Evolutionary conservation across 192 early-diverging fungal species (phyloP).

Genomic region (Spinellus fusiger): DNA sequence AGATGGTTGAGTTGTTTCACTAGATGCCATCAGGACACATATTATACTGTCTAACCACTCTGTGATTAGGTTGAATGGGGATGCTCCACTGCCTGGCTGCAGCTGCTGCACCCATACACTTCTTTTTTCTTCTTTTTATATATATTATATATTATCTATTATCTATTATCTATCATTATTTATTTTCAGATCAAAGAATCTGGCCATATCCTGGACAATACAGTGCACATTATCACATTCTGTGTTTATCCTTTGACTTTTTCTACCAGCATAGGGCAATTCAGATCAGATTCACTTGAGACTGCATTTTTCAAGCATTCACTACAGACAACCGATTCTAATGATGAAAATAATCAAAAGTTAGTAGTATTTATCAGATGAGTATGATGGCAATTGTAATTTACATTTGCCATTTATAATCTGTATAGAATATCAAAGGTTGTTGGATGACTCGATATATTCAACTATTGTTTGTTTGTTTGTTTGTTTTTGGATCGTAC

Average conservation of each 20-base stretch:
- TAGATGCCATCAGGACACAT: neutral
- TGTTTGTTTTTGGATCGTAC: too few species aligned
- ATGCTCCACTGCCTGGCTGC: neutral
- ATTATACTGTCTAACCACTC: neutral
- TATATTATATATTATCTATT: too few species aligned
- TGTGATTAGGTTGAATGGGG: neutral
- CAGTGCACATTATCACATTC: neutral
- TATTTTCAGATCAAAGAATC: neutral
- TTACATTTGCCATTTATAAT: too few species aligned
- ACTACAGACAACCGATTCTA: neutral
- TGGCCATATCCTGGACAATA: neutral
- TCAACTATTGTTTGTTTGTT: too few species aligned
- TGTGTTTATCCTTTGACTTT: neutral
- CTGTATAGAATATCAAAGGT: too few species aligned
- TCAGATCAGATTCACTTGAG: neutral
- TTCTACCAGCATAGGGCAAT: neutral
- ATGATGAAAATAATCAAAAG: too few species aligned
- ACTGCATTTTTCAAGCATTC: neutral
- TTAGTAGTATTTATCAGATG: too few species aligned
- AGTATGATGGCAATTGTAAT: too few species aligned
- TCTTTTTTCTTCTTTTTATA: too few species aligned
- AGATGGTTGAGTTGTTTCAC: neutral
- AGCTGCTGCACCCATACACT: neutral
- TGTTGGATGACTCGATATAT: too few species aligned
- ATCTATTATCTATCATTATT: too few species aligned